A percentile compares a stretch with the other conserved stretches of the same genome.
Conservation (phyloP, 1,284 basidiomycete genomes). For the Abortiporus biennis region DNA sequence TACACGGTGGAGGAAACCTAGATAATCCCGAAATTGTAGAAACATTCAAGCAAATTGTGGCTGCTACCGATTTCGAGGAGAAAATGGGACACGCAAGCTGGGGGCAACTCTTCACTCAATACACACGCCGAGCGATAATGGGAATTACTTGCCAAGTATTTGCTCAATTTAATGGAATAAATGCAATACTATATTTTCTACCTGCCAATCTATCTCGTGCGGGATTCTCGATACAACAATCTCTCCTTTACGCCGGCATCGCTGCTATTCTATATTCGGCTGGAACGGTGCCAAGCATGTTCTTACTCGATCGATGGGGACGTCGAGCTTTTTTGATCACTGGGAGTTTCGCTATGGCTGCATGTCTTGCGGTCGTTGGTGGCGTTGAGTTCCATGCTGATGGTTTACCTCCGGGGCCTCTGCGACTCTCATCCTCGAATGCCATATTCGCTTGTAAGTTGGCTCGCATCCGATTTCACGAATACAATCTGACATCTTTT, state of each 20-base stretch:
- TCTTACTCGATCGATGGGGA: constrained; percentile 50
- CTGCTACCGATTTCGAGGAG: constrained; percentile 29
- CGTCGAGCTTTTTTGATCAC: constrained; percentile 43
- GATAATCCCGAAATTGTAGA: constrained; percentile 29
- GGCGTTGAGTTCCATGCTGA: constrained; percentile 36
- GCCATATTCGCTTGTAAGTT: not conserved
- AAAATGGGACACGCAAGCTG: constrained; percentile 35
- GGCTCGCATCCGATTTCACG: not conserved
- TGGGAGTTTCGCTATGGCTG: constrained; percentile 38
- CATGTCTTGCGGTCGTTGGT: constrained; percentile 36
- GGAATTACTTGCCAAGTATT: constrained; percentile 50
- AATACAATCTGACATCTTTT: not conserved
- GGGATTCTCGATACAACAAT: constrained; percentile 36
- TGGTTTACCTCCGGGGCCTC: not conserved
- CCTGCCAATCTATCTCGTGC: constrained; percentile 45
- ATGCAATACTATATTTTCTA: constrained; percentile 51
- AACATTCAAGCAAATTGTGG: not conserved
- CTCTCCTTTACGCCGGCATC: constrained; percentile 45
- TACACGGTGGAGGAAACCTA: constrained; percentile 39
- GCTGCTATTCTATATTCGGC: constrained; percentile 53
- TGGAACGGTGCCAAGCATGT: constrained; percentile 52
- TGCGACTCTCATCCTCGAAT: not conserved
- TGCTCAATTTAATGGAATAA: constrained; percentile 53
- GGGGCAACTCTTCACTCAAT: constrained; percentile 40
- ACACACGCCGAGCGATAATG: constrained; percentile 37